A percentile compares a stretch with the other conserved stretches of the same genome.
These are phyloP conservation scores for Musa troglodytarum DNA, from an alignment of 176 grass and related monocot genomes.

Conservation along the genomic window DNA sequence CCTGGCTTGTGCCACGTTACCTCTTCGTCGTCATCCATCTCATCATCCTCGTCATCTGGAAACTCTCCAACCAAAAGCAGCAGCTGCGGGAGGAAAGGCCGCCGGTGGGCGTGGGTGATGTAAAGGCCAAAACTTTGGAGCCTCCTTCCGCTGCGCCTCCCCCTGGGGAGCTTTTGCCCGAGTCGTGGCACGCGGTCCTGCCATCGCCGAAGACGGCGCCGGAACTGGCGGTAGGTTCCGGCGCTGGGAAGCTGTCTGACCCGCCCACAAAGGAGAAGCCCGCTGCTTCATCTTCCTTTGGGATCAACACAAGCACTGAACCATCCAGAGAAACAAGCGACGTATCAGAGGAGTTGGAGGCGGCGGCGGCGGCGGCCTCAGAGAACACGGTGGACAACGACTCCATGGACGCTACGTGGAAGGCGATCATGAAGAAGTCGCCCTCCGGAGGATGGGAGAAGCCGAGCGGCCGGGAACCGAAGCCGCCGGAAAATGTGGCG, in stretches of 20 bases:
- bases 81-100: slow-evolving; percentile 19
- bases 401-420: neutral
- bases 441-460: slow-evolving; percentile 19
- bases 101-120: neutral
- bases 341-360: neutral
- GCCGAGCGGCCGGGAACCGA: neutral
- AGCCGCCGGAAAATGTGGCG: neutral
- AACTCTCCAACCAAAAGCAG: slow-evolving; percentile 72
- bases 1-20: slow-evolving; percentile 54
- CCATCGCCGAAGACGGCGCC: too few species aligned
- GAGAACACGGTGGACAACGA: neutral
- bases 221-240: too few species aligned
- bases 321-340: neutral
- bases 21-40: slow-evolving; percentile 85
- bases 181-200: too few species aligned
- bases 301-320: slow-evolving; percentile 17
- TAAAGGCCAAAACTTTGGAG: neutral
- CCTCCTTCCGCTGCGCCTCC: neutral
- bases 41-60: slow-evolving; percentile 97
- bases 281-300: slow-evolving; percentile 4
- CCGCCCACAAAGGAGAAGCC: slow-evolving; percentile 1
- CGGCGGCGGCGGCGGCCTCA: neutral
- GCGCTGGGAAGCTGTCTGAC: neutral
- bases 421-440: slow-evolving; percentile 21
- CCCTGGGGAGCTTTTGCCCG: too few species aligned